Evolutionary conservation across 2,329 filamentous ascomycete genomes (phyloP), one percentile per base, ranked within the genome.

Genomic region (Microcyclospora pomicola): DNA sequence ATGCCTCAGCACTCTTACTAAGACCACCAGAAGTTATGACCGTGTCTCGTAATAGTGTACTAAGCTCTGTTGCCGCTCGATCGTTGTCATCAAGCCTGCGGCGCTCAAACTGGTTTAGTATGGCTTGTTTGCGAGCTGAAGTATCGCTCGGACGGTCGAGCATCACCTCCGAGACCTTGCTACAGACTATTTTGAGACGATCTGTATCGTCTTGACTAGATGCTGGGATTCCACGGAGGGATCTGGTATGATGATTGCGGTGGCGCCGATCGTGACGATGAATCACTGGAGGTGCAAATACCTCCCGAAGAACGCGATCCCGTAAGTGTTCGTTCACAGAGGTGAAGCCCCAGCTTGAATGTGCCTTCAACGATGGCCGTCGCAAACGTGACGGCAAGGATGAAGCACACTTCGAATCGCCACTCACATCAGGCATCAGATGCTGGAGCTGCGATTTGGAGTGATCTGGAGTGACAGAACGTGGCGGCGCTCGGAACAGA

Each of bases 231-330:
- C 45, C 45, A 14, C 49, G 56, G 6, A 63, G 68, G 24, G 80
- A 71, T 27, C 87, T 66, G 10, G 73, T 70, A 38, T 81, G 71
- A 51, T 81, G 75, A 31, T 77, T 73, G 13, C 70, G 67, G 14
- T 81, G 80, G 43, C 75, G 73, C 27, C 80, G 77, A 42, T 86
- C 79, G 43, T 81, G 79, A 49, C 87, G 83, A 50, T 83, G 79
- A 42, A 94, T 82, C 0, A 82, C 77, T 37, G 86, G 81, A 42
- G 86, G 84, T 32, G 45, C 41, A 53, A 95, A 95, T 0, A 88
- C 88, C 55, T 95, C 87, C 30, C 86, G 83, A 53, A 95, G 80
- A 1, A 95, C 86, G 58, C 93, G 84, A 55, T 93, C 88, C 42
- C 87, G 80, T 30, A 96, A 63, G 42, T 80, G 77, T 50, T 82